Conservation (phyloP, 1,139 yeast species). For the Saccharomyces hybrid region DNA sequence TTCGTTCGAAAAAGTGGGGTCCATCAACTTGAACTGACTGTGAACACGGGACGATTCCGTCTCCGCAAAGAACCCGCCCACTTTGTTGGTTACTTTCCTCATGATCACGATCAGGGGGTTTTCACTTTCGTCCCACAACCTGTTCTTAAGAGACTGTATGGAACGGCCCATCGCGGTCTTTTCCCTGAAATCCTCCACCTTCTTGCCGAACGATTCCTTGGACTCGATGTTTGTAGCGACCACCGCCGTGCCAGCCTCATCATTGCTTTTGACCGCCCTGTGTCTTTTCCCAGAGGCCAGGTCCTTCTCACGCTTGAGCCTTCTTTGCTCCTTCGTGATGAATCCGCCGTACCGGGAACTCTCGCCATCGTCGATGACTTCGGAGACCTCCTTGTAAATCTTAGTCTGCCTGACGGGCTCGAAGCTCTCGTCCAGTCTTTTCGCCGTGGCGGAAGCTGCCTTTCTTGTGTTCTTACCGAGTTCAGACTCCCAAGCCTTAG, state of each 20-base stretch:
- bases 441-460: constrained; percentile 74
- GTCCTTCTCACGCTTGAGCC: constrained; percentile 63
- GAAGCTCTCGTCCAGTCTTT: constrained; percentile 67
- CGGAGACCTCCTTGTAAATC: constrained; percentile 80
- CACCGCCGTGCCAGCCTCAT: constrained; percentile 78
- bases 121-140: constrained; percentile 86
- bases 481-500: constrained; percentile 94
- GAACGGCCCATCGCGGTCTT: constrained; percentile 65
- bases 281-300: constrained; percentile 52
- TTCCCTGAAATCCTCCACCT: constrained; percentile 61
- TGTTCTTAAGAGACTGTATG: constrained; percentile 53
- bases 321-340: constrained; percentile 78
- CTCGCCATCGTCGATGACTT: constrained; percentile 87
- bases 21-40: constrained; percentile 79
- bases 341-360: constrained; percentile 89
- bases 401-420: constrained; percentile 93
- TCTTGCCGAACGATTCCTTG: constrained; percentile 59
- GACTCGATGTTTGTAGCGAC: constrained; percentile 79
- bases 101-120: constrained; percentile 80
- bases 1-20: constrained; percentile 77
- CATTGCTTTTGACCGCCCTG: constrained; percentile 66
- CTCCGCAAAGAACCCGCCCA: constrained; percentile 88
- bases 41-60: constrained; percentile 92
- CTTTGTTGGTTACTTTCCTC: constrained; percentile 71
- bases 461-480: constrained; percentile 82